Base-by-base conservation (phyloP, 371 early-diverging fungal species). In the Circinella minor region DNA sequence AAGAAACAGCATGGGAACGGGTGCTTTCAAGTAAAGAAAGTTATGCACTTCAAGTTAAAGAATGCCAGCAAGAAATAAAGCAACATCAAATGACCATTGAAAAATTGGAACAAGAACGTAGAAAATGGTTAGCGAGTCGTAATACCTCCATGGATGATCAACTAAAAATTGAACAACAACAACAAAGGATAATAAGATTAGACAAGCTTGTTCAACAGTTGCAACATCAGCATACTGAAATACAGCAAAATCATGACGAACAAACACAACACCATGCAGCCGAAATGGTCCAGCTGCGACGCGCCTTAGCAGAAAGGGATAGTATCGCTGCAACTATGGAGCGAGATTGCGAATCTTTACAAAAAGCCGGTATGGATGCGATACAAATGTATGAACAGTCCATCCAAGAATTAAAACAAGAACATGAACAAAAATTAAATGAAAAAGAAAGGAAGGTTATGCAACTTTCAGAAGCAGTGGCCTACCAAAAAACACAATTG, bases 1-100 rank as follows among this genome's bases (percentile, higher is more conserved):
- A 78, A 48, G 81, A 81, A 37, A 78, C 73, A 9, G 82, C 79
- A 17, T 81, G 77, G 77, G 78, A 77, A 34, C 74, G 77, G 0
- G 63, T 80, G 3, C 71, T 82, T 0, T 77, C 80, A 11, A 73
- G 72, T 47, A 82, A 82, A 61, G 80, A 80, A 66, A 82, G 82
- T 37, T 78, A 80, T 66, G 79, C 78, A 1, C 51, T 80, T 3
- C 77, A 71, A 36, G 78, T 80, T 3, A 66, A 82, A 67, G 82
- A 82, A 39, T 69, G 74, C 39, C 69, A 73, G 10, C 63, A 63
- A 3, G 77, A 80, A 68, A 75, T 77, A 20, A 55, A n/a, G 3
- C 63, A 70, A 7, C 60, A 82, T 3, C 65, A 75, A 54, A 65
- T 65, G 8, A 46, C 70, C 7, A 60, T 77, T 11, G 54, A 59